phyloP scores from a whole-genome alignment of 352 stramenopile genomes.

The Phytophthora parvispora region DNA sequence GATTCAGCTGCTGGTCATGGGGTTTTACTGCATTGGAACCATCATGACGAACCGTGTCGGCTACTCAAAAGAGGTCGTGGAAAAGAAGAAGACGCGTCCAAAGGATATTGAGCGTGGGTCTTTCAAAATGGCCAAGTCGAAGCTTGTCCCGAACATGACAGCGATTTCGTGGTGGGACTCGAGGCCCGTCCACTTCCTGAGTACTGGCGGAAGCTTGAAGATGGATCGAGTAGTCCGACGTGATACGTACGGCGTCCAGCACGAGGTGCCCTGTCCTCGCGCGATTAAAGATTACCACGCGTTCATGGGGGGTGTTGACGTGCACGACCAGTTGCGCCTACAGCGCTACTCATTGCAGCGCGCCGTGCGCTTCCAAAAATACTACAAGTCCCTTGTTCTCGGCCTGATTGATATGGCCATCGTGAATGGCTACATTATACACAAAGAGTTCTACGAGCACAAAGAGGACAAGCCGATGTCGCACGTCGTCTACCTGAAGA shows the following conservation, averaged over 20 bases:
- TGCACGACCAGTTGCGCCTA: neutral
- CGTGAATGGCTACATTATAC: neutral
- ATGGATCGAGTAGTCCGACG: neutral
- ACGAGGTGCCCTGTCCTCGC: constrained; percentile 8
- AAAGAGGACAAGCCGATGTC: neutral
- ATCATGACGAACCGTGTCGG: constrained; percentile 23
- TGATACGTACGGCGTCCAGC: neutral
- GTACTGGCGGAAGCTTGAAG: constrained; percentile 3
- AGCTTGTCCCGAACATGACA: constrained; percentile 5
- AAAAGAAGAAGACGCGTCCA: constrained; percentile 12
- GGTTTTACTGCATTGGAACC: constrained; percentile 21
- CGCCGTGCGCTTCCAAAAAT: neutral
- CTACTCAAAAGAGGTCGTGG: constrained; percentile 14
- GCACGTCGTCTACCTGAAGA: constrained; percentile 5
- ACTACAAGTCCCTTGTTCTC: neutral
- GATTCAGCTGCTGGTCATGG: constrained; percentile 14
- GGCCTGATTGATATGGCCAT: neutral
- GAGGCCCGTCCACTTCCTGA: constrained; percentile 12
- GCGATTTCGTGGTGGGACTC: neutral
- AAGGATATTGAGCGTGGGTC: neutral
- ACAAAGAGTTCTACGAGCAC: neutral
- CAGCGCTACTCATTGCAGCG: neutral
- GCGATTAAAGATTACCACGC: constrained; percentile 21
- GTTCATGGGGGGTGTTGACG: neutral
- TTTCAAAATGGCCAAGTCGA: neutral